phyloP scores from a whole-genome alignment of 2,329 filamentous ascomycete genomes.

The Neoscytalidium dimidiatum region DNA sequence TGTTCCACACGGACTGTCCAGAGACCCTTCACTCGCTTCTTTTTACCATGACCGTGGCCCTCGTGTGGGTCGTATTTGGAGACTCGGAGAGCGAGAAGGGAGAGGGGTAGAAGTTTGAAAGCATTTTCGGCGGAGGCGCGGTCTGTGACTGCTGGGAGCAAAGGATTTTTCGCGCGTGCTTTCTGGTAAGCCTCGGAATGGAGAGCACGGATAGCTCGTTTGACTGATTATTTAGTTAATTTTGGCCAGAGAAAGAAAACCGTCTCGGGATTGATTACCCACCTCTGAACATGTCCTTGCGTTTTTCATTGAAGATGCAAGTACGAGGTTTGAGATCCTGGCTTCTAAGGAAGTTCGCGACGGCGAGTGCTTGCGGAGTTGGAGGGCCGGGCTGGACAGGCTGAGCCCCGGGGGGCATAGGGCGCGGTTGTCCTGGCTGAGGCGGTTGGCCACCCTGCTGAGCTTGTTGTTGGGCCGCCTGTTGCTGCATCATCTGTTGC shows the following conservation, averaged over 20 bases:
- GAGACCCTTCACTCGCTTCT: constrained; percentile 89
- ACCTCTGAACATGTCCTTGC: constrained; percentile 98
- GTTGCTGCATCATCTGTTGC: constrained; percentile 41
- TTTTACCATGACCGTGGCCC: constrained; percentile 60
- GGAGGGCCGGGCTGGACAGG: constrained; percentile 77
- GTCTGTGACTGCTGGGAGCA: constrained; percentile 85
- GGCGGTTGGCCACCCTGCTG: constrained; percentile 43
- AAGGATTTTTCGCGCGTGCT: constrained; percentile 83
- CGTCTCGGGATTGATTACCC: constrained; percentile 25
- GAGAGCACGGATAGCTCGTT: constrained; percentile 89
- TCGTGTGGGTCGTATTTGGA: constrained; percentile 79
- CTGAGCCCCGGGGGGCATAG: constrained; percentile 82
- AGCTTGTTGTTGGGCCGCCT: constrained; percentile 42
- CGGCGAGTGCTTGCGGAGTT: constrained; percentile 82
- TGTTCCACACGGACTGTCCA: constrained; percentile 97
- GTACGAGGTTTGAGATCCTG: constrained; percentile 89
- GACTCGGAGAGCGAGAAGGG: constrained; percentile 89
- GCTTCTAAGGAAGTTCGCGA: constrained; percentile 81
- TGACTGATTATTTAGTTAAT: constrained; percentile 61
- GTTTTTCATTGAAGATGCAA: constrained; percentile 90
- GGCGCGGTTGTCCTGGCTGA: constrained; percentile 72
- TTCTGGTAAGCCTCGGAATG: constrained; percentile 89
- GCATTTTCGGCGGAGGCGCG: constrained; percentile 86
- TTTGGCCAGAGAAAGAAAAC: background rate
- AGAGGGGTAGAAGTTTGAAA: constrained; percentile 93